Conservation (phyloP, 2,329 filamentous ascomycete genomes). For the Claviceps paspali region DNA sequence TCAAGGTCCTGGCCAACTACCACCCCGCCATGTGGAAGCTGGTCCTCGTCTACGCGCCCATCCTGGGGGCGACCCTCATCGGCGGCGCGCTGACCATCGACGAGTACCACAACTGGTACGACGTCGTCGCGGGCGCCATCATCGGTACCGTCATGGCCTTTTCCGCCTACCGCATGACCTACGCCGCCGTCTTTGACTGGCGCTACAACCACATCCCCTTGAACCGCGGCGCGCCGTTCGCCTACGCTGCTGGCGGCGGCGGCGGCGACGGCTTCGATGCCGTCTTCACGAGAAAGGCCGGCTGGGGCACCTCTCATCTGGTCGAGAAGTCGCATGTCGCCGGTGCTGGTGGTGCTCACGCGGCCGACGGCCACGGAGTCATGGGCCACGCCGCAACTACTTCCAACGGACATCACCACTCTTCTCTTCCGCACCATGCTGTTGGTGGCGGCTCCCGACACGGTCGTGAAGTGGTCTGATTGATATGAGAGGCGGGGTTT, state of each 20-base stretch:
- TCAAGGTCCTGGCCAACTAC: constrained; percentile 60
- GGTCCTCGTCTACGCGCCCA: constrained; percentile 45
- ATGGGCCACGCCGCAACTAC: background rate
- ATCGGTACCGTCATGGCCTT: constrained; percentile 54
- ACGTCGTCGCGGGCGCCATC: constrained; percentile 48
- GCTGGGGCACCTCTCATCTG: constrained; percentile 2
- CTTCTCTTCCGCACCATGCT: background rate
- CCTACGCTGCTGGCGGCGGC: constrained; percentile 3
- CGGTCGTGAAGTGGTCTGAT: constrained; percentile 3
- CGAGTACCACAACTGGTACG: constrained; percentile 63
- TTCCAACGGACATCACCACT: background rate
- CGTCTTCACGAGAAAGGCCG: constrained; percentile 5
- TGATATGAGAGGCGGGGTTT: too few relatives aligned
- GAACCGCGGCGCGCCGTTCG: constrained; percentile 27
- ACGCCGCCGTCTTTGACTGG: constrained; percentile 54
- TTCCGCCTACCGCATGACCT: constrained; percentile 50
- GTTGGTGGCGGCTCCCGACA: background rate
- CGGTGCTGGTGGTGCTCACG: background rate
- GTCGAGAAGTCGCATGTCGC: background rate
- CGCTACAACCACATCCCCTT: constrained; percentile 50
- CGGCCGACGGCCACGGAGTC: background rate
- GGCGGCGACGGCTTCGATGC: constrained; percentile 1
- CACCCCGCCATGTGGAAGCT: constrained; percentile 64
- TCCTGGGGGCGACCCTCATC: constrained; percentile 53
- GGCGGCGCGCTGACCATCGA: constrained; percentile 57